Base-by-base conservation (phyloP, 208 protist genomes). In the Angomonas deanei region DNA sequence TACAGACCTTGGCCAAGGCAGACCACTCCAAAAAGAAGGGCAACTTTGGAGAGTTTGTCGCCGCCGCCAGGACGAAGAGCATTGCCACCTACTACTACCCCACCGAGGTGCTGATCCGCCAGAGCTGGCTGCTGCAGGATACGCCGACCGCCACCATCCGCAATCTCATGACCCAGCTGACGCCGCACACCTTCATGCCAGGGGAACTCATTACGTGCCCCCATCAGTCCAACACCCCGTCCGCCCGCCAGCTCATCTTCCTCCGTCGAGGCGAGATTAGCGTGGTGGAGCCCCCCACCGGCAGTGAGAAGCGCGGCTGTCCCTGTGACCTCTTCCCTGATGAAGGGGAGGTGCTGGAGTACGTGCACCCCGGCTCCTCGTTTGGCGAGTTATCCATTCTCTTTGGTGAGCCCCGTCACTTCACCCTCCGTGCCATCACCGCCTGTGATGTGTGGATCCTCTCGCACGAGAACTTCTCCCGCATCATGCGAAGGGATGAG, bases 41-140 rank as follows among this genome's bases (percentile, higher is more conserved):
- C 10, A 6, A 26, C 23, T 6, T 74, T 8, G 72, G 60, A 19
- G 70, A 74, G 58, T 82, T 86, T 52, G 67, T 94, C 61, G 66
- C 74, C 19, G 76, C 78, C 8, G 84, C 88, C 19, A 76, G 84
- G n/a, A 65, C 72, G 28, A 70, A 72, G 38, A 33, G 66, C 5
- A 72, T 94, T 38, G 68, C 76, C 47, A 73, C 65, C 31, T 74
- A 86, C 79, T 94, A 88, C 65, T 80, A 80, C 39, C 50, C 78
- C 39, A 90, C 82, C 57, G 88, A 91, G 68, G 57, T 89, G 34
- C 62, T 88, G 26, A 80, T 91, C 80, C 79, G 88, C 59, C 88
- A 94, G 75, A 94, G 88, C 68, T 94, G 88, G 88, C 74, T 94
- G 55, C 72, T 94, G 47, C 88, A 94, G 68, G 88, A 94, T 62